A percentile compares a stretch with the other conserved stretches of the same genome.
Evolutionary conservation across 2,329 filamentous ascomycete species (phyloP).

Genomic region (Fusarium sp.): DNA sequence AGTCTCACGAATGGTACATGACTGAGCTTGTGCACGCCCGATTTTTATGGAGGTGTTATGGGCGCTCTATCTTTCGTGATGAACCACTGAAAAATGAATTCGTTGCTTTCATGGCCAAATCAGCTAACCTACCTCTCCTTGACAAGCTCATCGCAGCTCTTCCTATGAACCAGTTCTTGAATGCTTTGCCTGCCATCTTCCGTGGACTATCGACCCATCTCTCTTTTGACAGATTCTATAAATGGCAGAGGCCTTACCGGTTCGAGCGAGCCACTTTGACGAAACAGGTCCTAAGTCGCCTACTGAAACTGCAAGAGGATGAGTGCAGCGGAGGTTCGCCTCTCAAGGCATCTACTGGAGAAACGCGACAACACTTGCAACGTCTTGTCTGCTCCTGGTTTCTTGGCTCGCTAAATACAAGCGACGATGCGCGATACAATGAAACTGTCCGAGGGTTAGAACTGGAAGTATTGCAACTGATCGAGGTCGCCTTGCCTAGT

Average conservation of each 20-base stretch:
- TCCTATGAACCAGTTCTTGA: not conserved
- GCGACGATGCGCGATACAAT: too few relatives aligned
- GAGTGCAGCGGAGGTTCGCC: rapidly evolving
- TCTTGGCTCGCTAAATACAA: not conserved
- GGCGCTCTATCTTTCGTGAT: not conserved
- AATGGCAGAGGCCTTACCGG: too few relatives aligned
- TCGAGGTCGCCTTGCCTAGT: rapidly evolving
- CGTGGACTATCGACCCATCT: not conserved
- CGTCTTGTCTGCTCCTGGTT: not conserved
- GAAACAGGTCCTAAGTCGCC: not conserved
- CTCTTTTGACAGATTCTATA: too few relatives aligned
- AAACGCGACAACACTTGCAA: not conserved
- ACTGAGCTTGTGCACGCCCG: too few relatives aligned
- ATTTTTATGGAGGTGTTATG: too few relatives aligned
- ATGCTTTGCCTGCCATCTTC: not conserved
- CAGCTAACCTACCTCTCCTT: not conserved
- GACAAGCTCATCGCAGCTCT: rapidly evolving
- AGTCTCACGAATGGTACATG: not conserved
- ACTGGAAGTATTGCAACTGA: not conserved
- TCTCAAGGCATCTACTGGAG: not conserved
- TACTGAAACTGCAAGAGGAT: rapidly evolving
- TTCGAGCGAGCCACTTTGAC: not conserved
- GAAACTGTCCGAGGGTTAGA: too few relatives aligned
- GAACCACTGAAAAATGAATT: not conserved
- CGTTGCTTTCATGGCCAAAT: not conserved